These are phyloP conservation scores for Stipa capillata DNA, from an alignment of 176 grass and related monocot species.

Conservation along the genomic window DNA sequence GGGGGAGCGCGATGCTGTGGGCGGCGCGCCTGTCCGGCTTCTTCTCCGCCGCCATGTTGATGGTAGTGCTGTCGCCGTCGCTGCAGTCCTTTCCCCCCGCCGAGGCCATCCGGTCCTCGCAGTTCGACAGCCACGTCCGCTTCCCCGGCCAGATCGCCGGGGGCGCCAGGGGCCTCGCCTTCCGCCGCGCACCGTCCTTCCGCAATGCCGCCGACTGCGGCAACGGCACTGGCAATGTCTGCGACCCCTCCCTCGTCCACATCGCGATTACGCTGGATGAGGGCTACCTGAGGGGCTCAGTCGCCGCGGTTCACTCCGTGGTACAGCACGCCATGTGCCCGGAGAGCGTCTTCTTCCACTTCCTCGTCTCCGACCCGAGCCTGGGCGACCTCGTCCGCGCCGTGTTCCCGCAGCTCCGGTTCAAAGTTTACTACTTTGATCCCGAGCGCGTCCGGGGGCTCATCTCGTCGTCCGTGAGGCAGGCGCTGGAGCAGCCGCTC, in stretches of 20 bases:
- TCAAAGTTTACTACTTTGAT: conserved; percentile 84
- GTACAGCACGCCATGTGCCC: conserved; percentile 72
- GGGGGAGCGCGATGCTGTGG: conserved; percentile 58
- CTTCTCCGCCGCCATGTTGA: conserved; percentile 61
- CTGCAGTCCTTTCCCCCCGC: conserved; percentile 92
- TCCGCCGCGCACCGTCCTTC: conserved; percentile 59
- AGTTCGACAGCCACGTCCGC: conserved; percentile 70
- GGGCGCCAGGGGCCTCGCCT: conserved; percentile 42
- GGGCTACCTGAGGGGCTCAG: conserved; percentile 69
- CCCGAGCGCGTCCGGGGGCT: conserved; percentile 61
- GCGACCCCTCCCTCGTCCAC: conserved; percentile 72
- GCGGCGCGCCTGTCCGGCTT: conserved; percentile 64
- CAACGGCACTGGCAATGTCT: conserved; percentile 30
- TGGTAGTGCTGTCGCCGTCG: conserved; percentile 82
- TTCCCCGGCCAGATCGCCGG: conserved; percentile 67
- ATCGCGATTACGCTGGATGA: conserved; percentile 91
- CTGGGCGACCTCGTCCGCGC: conserved; percentile 72
- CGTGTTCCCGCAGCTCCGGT: conserved; percentile 69
- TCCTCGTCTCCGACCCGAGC: conserved; percentile 65
- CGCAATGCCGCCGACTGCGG: conserved; percentile 76
- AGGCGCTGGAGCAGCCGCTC: conserved; percentile 84
- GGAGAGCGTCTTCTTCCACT: conserved; percentile 89
- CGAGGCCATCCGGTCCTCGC: conserved; percentile 90
- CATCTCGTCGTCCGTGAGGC: conserved; percentile 85
- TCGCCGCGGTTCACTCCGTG: conserved; percentile 82